Base-by-base conservation (phyloP, 352 stramenopile species). In the Globisporangium heterothallicum region DNA sequence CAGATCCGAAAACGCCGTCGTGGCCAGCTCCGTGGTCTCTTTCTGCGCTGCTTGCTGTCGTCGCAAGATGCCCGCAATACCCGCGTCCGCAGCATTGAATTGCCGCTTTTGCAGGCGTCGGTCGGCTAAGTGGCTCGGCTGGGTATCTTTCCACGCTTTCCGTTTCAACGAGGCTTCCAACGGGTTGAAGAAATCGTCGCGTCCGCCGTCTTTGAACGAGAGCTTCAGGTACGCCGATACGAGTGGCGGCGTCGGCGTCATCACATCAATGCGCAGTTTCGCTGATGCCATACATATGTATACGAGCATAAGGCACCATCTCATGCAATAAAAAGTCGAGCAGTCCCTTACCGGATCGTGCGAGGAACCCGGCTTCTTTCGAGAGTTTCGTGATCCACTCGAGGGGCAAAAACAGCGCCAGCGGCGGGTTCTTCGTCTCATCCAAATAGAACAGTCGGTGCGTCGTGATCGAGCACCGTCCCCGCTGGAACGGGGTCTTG, bases 1-100 rank as follows among this genome's bases (percentile, higher is more conserved):
- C 58, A 97, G 66, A 47, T 97, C 90, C 2, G 87, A 87, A 57
- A 97, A 97, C 14, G 88, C 88, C 7, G 88, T 74, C 6, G 73
- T 66, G 3, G 84, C 76, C 34, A 94, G 56, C 45, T 92, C 84
- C 3, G 69, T 74, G n/a, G 81, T 89, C 48, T 91, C 78, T 45
- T 87, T 85, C 53, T 92, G 84, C 29, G 75, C 70, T 16, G 90
- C 80, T 29, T 92, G 73, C 24, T 91, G 84, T 8, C 84, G 75
- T 5, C 81, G 68, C 55, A 94, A 63, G 34, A 94, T 94, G 0
- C 84, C 84, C 6, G 74, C 79, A 50, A 94, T 94, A 7, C 84
- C 84, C 16, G 79, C 84, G 46, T 92, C 80, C 3, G 77, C 71
- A 24, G 81, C 62, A 40, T 78, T 88, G 55, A 94, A 94, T 45